Evolutionary conservation across 1,139 yeast species (phyloP).

Genomic region (Waltiozyma sp.): DNA sequence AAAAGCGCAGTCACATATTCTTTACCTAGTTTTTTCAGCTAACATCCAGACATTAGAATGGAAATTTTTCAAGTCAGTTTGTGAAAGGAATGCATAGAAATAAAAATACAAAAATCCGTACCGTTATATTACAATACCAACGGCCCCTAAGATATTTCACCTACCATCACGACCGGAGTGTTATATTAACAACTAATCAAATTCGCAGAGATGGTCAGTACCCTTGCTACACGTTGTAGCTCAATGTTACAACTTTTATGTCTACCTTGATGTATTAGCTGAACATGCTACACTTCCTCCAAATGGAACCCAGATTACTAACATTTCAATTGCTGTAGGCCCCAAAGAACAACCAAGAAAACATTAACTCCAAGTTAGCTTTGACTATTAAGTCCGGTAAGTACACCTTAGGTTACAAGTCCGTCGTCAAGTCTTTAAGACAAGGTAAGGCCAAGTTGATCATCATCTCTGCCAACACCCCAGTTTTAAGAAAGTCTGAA

Average conservation of each 20-base stretch:
- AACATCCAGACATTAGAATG: background rate
- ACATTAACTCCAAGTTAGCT: constrained; percentile 97
- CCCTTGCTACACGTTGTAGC: constrained; percentile 24
- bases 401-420: constrained; percentile 99
- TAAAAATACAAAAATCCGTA: too few relatives aligned
- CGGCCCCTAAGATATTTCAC: too few relatives aligned
- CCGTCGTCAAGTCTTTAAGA: constrained; percentile 97
- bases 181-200: constrained; percentile 27
- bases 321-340: constrained; percentile 48
- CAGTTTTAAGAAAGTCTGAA: constrained; percentile 99
- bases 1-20: background rate
- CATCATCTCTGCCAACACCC: constrained; percentile 98
- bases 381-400: constrained; percentile 98
- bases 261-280: too few relatives aligned
- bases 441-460: constrained; percentile 98
- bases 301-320: background rate
- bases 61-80: background rate
- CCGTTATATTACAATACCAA: too few relatives aligned
- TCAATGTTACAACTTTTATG: too few relatives aligned
- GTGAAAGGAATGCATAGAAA: background rate
- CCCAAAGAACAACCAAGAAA: constrained; percentile 88
- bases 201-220: constrained; percentile 97
- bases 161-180: constrained; percentile 75
- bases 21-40: too few relatives aligned
- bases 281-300: background rate